Percentiles rank a stretch among this genome's conserved stretches.
Evolutionary conservation across 805 yeast species (phyloP).

Genomic region (Monosporozyma unispora): DNA sequence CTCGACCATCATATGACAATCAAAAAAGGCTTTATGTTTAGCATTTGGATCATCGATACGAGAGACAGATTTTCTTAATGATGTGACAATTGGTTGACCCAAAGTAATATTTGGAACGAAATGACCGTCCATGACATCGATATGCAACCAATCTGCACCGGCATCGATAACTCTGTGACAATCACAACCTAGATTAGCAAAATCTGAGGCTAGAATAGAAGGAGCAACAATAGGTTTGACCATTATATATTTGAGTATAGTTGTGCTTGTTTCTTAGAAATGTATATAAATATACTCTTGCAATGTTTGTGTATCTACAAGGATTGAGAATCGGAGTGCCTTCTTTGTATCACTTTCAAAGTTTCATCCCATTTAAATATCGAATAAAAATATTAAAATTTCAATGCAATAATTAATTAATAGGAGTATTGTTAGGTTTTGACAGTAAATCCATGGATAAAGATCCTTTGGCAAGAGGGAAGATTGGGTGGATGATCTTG

Average conservation of each 20-base stretch:
- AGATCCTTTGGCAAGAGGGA: background rate
- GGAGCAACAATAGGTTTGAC: constrained; percentile 86
- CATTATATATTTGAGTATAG: constrained; percentile 33
- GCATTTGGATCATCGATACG: constrained; percentile 37
- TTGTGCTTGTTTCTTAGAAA: background rate
- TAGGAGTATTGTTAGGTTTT: background rate
- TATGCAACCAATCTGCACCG: constrained; percentile 94
- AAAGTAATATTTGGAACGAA: constrained; percentile 94
- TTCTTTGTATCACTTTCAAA: too few species aligned
- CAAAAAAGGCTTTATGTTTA: constrained; percentile 53
- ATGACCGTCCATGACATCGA: constrained; percentile 98
- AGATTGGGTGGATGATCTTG: too few species aligned
- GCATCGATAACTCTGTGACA: constrained; percentile 71
- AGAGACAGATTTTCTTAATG: constrained; percentile 72
- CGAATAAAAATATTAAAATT: background rate
- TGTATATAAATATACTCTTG: too few species aligned
- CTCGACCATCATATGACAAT: constrained; percentile 98
- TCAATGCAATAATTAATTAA: background rate
- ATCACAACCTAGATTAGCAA: constrained; percentile 80
- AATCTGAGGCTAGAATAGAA: constrained; percentile 86
- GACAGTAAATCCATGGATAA: background rate
- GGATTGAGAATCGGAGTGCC: too few species aligned
- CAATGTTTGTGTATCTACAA: too few species aligned
- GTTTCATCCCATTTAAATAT: too few species aligned
- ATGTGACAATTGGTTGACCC: constrained; percentile 82